A percentile compares a stretch with the other conserved stretches of the same genome.
Evolutionary conservation across 2,329 filamentous ascomycete species (phyloP).

Genomic region (Colletotrichum sp.): DNA sequence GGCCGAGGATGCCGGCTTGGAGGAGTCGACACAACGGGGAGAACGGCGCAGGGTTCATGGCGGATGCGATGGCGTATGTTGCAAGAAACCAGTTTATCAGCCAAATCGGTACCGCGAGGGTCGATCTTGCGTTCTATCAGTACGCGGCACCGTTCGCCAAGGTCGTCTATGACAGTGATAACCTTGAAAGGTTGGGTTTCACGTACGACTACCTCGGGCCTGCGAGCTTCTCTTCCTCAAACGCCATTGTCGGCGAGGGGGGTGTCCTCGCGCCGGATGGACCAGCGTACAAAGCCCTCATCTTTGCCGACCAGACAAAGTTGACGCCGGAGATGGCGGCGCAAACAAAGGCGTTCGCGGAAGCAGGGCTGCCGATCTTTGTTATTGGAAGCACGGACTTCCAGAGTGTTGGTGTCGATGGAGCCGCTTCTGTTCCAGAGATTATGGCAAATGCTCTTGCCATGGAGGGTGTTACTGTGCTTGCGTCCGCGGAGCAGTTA

Average conservation of each 20-base stretch:
- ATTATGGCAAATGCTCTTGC: not conserved
- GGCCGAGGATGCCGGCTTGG: constrained; percentile 24
- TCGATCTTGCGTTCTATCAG: constrained; percentile 18
- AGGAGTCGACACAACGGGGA: not conserved
- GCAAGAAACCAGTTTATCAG: constrained; percentile 21
- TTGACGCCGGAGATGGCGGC: constrained; percentile 20
- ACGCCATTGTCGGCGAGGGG: not conserved
- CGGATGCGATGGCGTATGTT: constrained; percentile 22
- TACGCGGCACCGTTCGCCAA: constrained; percentile 18
- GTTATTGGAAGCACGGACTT: constrained; percentile 15
- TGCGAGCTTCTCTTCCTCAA: constrained; percentile 10
- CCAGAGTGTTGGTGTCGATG: not conserved
- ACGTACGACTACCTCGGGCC: constrained; percentile 26
- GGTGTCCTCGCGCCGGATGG: constrained; percentile 25
- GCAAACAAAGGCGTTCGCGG: constrained; percentile 22
- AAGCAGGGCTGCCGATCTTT: constrained; percentile 24
- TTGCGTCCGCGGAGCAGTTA: not conserved
- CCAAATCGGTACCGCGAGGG: constrained; percentile 21
- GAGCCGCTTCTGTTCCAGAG: not conserved
- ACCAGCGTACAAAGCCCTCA: constrained; percentile 26
- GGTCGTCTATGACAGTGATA: not conserved
- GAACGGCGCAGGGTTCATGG: not conserved
- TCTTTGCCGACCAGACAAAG: constrained; percentile 24
- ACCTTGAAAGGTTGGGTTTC: constrained; percentile 4
- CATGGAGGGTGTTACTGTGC: not conserved